Conservation (phyloP, 202 grass and related monocot species). For the Zizania palustris region DNA sequence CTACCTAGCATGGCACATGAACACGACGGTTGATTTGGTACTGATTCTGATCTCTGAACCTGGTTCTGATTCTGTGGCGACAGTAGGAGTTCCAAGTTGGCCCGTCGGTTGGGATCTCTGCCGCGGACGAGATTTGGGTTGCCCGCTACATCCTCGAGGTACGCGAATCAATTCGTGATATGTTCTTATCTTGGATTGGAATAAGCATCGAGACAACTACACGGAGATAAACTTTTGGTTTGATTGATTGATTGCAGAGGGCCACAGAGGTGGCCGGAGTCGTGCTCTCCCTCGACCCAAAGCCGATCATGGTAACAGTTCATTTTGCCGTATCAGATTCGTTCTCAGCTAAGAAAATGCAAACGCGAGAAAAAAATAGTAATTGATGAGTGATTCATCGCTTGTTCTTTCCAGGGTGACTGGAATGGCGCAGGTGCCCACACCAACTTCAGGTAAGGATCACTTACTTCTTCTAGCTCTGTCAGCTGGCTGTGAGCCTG, state of each 20-base stretch:
- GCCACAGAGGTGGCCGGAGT: constrained; percentile 82
- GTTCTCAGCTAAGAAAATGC: too few relatives aligned
- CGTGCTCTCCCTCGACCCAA: constrained; percentile 83
- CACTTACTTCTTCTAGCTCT: too few relatives aligned
- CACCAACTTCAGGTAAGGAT: constrained; percentile 70
- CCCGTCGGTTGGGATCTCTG: constrained; percentile 75
- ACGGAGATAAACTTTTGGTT: not conserved
- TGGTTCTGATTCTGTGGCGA: constrained; percentile 6
- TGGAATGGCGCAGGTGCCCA: constrained; percentile 93
- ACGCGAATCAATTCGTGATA: constrained; percentile 1
- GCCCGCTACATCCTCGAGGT: constrained; percentile 94
- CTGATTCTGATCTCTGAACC: constrained; percentile 30
- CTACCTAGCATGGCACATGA: constrained; percentile 8
- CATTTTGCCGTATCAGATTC: too few relatives aligned
- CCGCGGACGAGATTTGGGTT: constrained; percentile 70
- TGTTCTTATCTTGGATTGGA: not conserved
- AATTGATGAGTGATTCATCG: too few relatives aligned
- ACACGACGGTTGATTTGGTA: not conserved
- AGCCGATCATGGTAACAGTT: constrained; percentile 44
- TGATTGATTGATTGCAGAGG: constrained; percentile 50
- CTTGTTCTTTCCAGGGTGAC: constrained; percentile 55
- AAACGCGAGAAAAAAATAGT: too few relatives aligned
- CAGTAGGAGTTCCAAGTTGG: constrained; percentile 99
- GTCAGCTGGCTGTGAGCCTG: not conserved
- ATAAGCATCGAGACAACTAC: not conserved